Conservation (phyloP, 139 green algal genomes). For the Mychonastes homosphaera region DNA sequence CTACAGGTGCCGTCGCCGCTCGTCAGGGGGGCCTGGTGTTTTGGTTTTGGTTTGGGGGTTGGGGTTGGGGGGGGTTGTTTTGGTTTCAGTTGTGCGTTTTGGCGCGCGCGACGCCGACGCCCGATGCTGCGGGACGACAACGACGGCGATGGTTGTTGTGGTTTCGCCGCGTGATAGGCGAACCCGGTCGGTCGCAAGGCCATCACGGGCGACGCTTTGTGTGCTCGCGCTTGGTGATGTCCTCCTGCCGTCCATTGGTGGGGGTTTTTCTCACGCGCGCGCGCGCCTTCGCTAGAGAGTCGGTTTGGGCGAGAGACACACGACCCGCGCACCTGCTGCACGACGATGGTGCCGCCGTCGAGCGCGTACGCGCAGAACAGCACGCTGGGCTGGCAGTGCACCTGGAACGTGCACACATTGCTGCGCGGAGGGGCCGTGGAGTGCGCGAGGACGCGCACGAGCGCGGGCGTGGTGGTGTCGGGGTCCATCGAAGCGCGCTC, state of each 20-base stretch:
- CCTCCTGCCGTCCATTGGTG: too few relatives aligned
- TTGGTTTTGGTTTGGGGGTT: too few relatives aligned
- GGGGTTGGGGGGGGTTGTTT: too few relatives aligned
- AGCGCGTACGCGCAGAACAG: slow-evolving; percentile 29
- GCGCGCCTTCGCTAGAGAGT: neutral
- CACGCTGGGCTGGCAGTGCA: slow-evolving; percentile 9
- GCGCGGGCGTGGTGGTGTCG: too few relatives aligned
- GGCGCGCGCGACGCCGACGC: too few relatives aligned
- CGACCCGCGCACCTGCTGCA: slow-evolving; percentile 21
- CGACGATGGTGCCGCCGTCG: slow-evolving; percentile 29
- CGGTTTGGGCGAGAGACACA: neutral
- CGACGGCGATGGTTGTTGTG: too few relatives aligned
- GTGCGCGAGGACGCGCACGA: slow-evolving; percentile 7
- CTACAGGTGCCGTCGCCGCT: too few relatives aligned
- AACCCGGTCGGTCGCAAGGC: neutral
- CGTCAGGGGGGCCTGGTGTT: too few relatives aligned
- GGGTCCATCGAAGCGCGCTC: neutral
- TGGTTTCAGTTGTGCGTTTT: too few relatives aligned
- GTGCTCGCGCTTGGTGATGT: too few relatives aligned
- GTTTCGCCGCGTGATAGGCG: neutral
- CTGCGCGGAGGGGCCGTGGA: slow-evolving; percentile 13
- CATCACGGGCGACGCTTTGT: too few relatives aligned
- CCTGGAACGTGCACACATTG: slow-evolving; percentile 27
- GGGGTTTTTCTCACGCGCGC: neutral
- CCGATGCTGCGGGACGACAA: too few relatives aligned